Conservation (phyloP, 1,284 basidiomycete genomes). For the Grifola frondosa region DNA sequence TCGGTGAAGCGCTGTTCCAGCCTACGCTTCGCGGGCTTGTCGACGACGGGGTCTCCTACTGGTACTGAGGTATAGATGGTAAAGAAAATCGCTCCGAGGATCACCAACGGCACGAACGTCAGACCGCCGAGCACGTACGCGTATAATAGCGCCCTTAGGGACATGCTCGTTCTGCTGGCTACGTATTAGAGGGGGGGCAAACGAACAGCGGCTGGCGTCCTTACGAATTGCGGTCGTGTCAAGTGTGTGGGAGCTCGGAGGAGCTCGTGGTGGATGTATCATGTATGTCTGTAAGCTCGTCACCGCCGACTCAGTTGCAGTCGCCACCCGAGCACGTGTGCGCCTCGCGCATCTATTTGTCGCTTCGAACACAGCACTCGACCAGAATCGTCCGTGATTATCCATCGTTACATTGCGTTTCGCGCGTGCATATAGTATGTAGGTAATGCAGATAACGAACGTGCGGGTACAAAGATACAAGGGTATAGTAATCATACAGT, state of each 20-base stretch:
- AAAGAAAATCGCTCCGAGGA: slow-evolving; percentile 55
- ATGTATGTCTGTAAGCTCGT: slow-evolving; percentile 9
- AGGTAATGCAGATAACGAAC: no score
- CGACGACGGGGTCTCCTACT: slow-evolving; percentile 47
- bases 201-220: slow-evolving; percentile 5
- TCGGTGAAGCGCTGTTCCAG: slow-evolving; percentile 27
- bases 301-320: slow-evolving; percentile 22
- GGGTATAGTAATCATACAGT: no score
- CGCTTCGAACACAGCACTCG: not conserved
- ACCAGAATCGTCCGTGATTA: no score
- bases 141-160: slow-evolving; percentile 66
- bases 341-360: no score
- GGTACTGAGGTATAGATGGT: slow-evolving; percentile 79
- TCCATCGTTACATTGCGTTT: no score
- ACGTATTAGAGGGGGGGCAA: not conserved
- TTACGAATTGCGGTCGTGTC: slow-evolving; percentile 1
- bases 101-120: slow-evolving; percentile 78
- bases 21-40: slow-evolving; percentile 28
- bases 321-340: slow-evolving; percentile 17
- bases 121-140: slow-evolving; percentile 86
- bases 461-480: no score
- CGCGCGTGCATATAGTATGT: no score
- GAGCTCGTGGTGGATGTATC: slow-evolving; percentile 15
- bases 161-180: slow-evolving; percentile 42
- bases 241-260: slow-evolving; percentile 14